Base-by-base conservation (phyloP, 352 stramenopile genomes). In the Phytopythium montanum region DNA sequence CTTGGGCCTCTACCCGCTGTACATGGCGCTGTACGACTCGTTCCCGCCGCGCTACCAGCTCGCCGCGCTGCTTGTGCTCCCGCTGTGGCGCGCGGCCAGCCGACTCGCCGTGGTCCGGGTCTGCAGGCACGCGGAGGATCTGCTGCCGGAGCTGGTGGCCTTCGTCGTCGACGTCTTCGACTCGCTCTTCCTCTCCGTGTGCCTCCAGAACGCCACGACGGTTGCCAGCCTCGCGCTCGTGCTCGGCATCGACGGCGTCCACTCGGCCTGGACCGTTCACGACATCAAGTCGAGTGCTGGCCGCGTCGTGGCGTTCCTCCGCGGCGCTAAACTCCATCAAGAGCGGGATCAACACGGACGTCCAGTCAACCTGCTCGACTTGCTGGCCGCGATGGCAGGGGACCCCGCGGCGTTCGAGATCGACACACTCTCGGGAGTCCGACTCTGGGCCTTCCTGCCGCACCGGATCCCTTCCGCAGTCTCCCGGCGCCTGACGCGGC, bases 81-180 rank as follows among this genome's bases (percentile, higher is more conserved):
- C 39, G 0, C 3, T 26, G 39, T 46, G 39, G 39, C 39, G 39
- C 5, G 18, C 39, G 5, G 9, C 26, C 39, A 46, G 39, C 39
- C 25, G 26, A n/a, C 13, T 4, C 39, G 39, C 19, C 19, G n/a
- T 46, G 39, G 12, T 46, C 5, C 19, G 5, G 39, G 39, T 46
- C 19, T 26, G 39, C 39, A 46, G n/a, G 39, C 8, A 46, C 39
- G 39, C 39, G 19, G 39, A 46, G 39, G 39, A 46, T n/a, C 26
- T 46, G 5, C 39, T 46, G 39, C 39, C 39, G 5, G 19, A 1
- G 19, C 18, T 63, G 8, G 48, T 73, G 2, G 46, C 59, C 1
- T n/a, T 72, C 6, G 62, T 54, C 1, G 54, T 70, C 2, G 59
- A 63, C 26, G 59, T 66, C 23, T 70, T 70, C 16, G 57, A 64